Conservation (phyloP, 768 basidiomycete genomes). For the Tremella mesenterica region DNA sequence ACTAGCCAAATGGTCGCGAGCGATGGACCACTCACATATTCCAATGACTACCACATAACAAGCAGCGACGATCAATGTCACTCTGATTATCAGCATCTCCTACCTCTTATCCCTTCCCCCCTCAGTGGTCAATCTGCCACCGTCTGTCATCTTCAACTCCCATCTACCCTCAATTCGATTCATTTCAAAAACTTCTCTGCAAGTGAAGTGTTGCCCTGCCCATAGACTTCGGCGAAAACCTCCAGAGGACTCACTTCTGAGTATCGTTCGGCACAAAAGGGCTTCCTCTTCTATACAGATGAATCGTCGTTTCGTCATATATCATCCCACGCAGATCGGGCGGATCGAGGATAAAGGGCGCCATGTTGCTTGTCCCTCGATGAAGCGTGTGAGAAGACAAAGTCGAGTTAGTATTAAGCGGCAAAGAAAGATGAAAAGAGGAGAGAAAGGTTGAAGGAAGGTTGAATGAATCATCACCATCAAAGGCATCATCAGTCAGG, state of each 20-base stretch:
- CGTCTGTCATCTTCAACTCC: no score
- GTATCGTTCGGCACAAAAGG: not conserved
- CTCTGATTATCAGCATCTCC: constrained; percentile 11
- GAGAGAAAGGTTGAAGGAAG: not conserved
- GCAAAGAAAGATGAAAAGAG: not conserved
- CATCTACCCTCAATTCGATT: no score
- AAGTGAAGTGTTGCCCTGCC: no score
- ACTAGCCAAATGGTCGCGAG: not conserved
- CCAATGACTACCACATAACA: constrained; percentile 40
- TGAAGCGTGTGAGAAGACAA: not conserved
- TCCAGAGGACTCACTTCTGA: not conserved
- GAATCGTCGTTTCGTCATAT: no score
- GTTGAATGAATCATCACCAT: not conserved
- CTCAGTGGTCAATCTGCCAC: no score
- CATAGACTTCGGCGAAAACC: not conserved
- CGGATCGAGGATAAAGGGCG: no score
- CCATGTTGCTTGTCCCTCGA: not conserved
- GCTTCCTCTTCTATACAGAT: no score
- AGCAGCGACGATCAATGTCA: constrained; percentile 41
- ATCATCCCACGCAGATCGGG: no score
- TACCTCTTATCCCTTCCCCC: no score
- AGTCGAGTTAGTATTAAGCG: not conserved
- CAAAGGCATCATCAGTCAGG: not conserved
- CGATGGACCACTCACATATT: constrained; percentile 25
- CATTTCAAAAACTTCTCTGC: no score